Conservation (phyloP, 2,329 filamentous ascomycete species). For the Neonectria neomacrospora region DNA sequence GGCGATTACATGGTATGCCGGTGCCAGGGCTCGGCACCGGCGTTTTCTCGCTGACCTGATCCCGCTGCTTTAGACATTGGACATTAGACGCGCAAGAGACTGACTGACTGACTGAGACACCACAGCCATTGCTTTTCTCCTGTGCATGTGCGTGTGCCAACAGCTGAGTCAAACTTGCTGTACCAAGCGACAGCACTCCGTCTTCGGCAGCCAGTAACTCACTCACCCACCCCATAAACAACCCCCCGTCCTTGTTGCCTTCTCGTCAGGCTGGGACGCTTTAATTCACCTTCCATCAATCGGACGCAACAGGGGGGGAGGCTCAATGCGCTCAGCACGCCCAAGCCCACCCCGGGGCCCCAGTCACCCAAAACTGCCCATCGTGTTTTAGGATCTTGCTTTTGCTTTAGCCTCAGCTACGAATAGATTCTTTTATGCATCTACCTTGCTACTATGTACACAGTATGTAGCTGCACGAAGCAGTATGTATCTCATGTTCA, state of each 20-base stretch:
- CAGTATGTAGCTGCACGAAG: too few species aligned
- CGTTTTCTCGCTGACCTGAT: slow-evolving; percentile 21
- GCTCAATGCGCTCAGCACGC: slow-evolving; percentile 25
- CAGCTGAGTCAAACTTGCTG: background rate
- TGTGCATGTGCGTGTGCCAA: background rate
- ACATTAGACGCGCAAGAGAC: background rate
- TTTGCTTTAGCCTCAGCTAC: slow-evolving; percentile 36
- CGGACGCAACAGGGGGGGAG: slow-evolving; percentile 22
- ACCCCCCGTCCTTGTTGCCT: slow-evolving; percentile 12
- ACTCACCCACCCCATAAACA: too few species aligned
- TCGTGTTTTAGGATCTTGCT: slow-evolving; percentile 33
- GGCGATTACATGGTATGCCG: slow-evolving; percentile 15
- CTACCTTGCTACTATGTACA: background rate
- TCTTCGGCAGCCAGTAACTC: background rate
- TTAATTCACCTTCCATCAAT: slow-evolving; percentile 16
- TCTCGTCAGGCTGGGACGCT: slow-evolving; percentile 9
- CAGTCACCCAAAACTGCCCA: slow-evolving; percentile 25
- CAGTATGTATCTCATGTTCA: slow-evolving; percentile 6
- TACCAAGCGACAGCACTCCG: background rate
- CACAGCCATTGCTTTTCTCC: background rate
- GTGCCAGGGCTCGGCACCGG: slow-evolving; percentile 20
- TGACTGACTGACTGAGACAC: background rate
- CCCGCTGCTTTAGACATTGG: slow-evolving; percentile 13
- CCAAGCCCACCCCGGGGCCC: slow-evolving; percentile 9
- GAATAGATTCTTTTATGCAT: background rate